Base-by-base conservation (phyloP, 331 rosid species). In the Malus hybrid region DNA sequence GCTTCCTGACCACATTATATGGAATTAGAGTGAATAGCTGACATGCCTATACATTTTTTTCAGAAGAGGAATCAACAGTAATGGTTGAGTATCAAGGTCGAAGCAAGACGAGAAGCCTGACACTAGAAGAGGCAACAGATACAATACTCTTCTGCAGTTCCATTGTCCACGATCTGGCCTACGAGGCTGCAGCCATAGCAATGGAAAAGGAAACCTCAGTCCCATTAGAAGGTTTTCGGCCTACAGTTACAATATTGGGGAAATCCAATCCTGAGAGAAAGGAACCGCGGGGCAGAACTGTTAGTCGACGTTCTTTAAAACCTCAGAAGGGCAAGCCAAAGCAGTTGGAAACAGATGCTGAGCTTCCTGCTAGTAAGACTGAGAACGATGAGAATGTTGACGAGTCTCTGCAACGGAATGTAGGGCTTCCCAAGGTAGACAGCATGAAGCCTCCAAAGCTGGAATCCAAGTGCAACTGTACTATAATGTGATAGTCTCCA, bases 401-500 rank as follows among this genome's bases (percentile, higher is more conserved):
- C 0, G 89, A 89, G 76, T 78, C 89, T 67, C 50, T 85, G 74
- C 74, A 75, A 60, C 71, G 75, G 18, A 83, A 83, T 70, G 90
- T 81, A 24, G 91, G 86, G 69, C 77, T 87, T 78, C 93, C 93
- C 85, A 84, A 89, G 83, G 79, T 84, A 67, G 96, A 91, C 46
- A 64, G 83, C 76, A 70, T 83, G 88, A 89, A 86, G 87, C 96
- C 96, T 71, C 91, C 86, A 22, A 92, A 89, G 83, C 91, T 89
- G 79, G 97, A 92, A 85, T 92, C 97, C n/a, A 92, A 92, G 81
- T 92, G 97, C 84, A 92, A 92, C 72, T 92, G 97, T 91, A 85
- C 86, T 50, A 85, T 92, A 82, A 92, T 92, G 97, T 92, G 88
- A 90, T 73, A 71, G 59, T 54, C 54, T 44, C 44, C 32, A n/a